These are phyloP conservation scores for Withania somnifera DNA, from an alignment of 305 asterid species.

Conservation along the genomic window DNA sequence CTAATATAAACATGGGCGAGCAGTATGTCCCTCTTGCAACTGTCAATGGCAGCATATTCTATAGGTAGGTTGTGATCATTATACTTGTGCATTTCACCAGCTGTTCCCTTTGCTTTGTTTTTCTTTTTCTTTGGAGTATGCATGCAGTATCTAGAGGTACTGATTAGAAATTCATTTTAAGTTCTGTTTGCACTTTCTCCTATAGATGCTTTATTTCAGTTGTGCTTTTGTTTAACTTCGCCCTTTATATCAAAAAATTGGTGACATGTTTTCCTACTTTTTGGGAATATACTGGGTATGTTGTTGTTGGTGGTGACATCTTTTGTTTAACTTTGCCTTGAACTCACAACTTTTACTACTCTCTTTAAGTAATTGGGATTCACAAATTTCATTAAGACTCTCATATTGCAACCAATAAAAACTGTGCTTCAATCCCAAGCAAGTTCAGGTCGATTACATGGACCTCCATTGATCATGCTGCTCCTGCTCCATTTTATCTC, in stretches of 20 bases:
- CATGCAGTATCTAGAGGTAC: background rate
- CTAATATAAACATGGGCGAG: constrained; percentile 56
- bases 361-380: background rate
- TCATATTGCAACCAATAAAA: background rate
- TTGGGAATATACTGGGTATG: no score
- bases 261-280: background rate
- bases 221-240: background rate
- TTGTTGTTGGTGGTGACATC: background rate
- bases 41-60: constrained; percentile 55
- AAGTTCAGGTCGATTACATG: background rate
- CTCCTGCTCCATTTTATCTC: background rate
- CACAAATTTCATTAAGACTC: background rate
- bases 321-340: background rate
- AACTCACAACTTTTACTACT: background rate
- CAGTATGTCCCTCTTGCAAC: constrained; percentile 81
- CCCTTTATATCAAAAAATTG: background rate
- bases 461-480: background rate
- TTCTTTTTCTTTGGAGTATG: background rate
- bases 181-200: background rate
- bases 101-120: background rate
- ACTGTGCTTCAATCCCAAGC: background rate
- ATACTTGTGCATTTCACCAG: background rate
- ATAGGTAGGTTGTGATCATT: constrained; percentile 33
- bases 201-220: background rate
- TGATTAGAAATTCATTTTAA: background rate